Evolutionary conservation across 2,329 filamentous ascomycete species (phyloP).

Genomic region (Aphanocladium album): DNA sequence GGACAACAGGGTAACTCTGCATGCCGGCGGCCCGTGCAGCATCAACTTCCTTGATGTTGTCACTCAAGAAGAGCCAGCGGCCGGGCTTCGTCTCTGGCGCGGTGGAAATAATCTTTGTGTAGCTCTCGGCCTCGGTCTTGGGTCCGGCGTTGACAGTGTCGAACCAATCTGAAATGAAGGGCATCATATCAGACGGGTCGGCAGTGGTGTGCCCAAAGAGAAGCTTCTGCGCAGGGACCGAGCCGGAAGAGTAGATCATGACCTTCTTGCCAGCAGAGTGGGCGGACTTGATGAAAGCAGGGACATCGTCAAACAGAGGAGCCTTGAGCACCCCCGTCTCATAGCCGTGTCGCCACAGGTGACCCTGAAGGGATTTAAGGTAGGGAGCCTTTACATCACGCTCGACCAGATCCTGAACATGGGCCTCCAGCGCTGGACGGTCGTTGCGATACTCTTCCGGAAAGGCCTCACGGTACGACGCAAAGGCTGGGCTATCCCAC

Average conservation of each 20-base stretch:
- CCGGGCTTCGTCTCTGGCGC: constrained; percentile 38
- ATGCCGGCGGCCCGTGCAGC: constrained; percentile 60
- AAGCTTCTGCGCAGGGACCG: constrained; percentile 73
- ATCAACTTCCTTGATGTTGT: constrained; percentile 67
- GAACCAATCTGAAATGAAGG: constrained; percentile 62
- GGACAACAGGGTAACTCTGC: constrained; percentile 55
- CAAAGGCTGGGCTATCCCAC: constrained; percentile 63
- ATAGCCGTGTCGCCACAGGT: constrained; percentile 74
- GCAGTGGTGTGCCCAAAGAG: constrained; percentile 65
- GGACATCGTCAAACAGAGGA: constrained; percentile 70
- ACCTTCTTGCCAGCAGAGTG: constrained; percentile 50
- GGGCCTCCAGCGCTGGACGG: constrained; percentile 55
- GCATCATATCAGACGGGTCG: constrained; percentile 53
- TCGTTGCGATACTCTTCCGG: constrained; percentile 58
- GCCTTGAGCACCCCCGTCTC: constrained; percentile 63
- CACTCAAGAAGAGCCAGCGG: constrained; percentile 73
- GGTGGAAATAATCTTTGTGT: constrained; percentile 54
- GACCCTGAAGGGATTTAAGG: constrained; percentile 74
- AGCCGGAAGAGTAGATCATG: constrained; percentile 78
- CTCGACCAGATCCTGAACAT: constrained; percentile 65
- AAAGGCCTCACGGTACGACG: constrained; percentile 65
- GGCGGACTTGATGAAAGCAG: constrained; percentile 58
- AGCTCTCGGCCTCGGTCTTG: constrained; percentile 65
- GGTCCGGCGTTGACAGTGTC: constrained; percentile 76
- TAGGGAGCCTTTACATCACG: constrained; percentile 72